Percentiles rank a stretch among this genome's conserved stretches.
These are phyloP conservation scores for Fraxinus baroniana DNA, from an alignment of 305 asterid genomes.

Conservation along the genomic window DNA sequence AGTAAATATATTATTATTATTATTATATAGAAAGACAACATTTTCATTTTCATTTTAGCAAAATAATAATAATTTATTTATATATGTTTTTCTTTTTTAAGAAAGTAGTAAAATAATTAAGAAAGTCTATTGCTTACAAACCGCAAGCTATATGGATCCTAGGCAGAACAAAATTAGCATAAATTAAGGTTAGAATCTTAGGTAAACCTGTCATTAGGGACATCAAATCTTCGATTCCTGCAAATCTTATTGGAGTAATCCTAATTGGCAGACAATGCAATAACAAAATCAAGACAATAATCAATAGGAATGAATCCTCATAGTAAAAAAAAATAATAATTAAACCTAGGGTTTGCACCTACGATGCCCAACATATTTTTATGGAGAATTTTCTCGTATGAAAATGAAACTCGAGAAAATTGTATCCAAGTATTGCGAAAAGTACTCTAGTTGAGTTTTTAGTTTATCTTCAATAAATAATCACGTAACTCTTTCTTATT, in stretches of 20 bases:
- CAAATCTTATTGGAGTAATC: constrained; percentile 28
- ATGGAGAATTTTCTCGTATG: not conserved
- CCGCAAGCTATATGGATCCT: not conserved
- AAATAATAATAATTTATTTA: not conserved
- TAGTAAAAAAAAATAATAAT: not conserved
- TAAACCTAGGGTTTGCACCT: constrained; percentile 34
- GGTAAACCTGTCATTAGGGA: constrained; percentile 2
- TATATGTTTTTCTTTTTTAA: too few species aligned
- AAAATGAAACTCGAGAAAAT: not conserved
- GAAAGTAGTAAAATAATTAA: not conserved
- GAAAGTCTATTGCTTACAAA: not conserved
- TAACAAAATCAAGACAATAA: constrained; percentile 13
- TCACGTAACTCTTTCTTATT: too few species aligned
- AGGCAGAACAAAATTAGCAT: not conserved
- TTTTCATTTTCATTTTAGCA: not conserved
- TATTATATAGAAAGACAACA: not conserved
- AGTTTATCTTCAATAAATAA: not conserved
- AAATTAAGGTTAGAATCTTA: not conserved
- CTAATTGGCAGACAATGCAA: constrained; percentile 34
- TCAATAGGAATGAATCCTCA: not conserved
- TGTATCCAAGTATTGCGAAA: not conserved
- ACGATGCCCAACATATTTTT: constrained; percentile 32
- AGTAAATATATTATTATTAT: not conserved
- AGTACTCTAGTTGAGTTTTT: too few species aligned
- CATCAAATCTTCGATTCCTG: constrained; percentile 13